Evolutionary conservation across 805 yeast genomes (phyloP), one percentile per base, ranked within the genome.

Genomic region (Pichia manshurica): DNA sequence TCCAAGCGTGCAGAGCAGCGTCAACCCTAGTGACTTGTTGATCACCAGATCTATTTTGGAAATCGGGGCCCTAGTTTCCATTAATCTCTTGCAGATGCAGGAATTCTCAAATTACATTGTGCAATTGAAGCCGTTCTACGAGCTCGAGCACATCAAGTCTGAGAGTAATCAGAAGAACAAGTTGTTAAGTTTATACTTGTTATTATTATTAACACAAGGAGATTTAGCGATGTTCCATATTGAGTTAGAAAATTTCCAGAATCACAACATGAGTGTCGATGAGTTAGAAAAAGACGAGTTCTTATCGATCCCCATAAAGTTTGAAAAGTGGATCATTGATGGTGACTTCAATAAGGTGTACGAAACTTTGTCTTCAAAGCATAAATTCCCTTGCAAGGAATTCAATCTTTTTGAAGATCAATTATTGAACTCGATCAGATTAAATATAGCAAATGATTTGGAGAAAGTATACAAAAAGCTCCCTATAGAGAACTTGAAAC

Each of bases 291-390:
- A 74, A 32, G 96, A 87, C 63, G 71, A 75, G 55, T 87, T 75
- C 63, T 71, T 91, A 56, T 77, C 79, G 42, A 89, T 89, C 63
- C 98, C 98, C 21, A 82, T 91, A 46, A 81, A 82, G 56, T 80
- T 93, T 57, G 98, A 93, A 65, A 82, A 87, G 55, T 87, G 95
- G 84, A 77, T 93, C 55, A 88, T 91, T 84, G 98, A 93, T 68
- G 99, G 99, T 38, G 85, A 91, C 54, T 93, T 90, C 67, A 93
- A 88, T 65, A 87, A 87, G 66, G 91, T 90, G 40, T 86, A 93
- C 84, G 82, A 79, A 56, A 74, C 86, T 47, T 53, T 67, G 36
- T 56, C 63, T 12, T 58, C 61, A n/a, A 79, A 82, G 45, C 77
- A 79, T 50, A 71, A 72, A 46, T 80, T 82, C 54, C 82, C 83